phyloP scores from a whole-genome alignment of 129 eudicot genomes.

The Lactuca saligna region DNA sequence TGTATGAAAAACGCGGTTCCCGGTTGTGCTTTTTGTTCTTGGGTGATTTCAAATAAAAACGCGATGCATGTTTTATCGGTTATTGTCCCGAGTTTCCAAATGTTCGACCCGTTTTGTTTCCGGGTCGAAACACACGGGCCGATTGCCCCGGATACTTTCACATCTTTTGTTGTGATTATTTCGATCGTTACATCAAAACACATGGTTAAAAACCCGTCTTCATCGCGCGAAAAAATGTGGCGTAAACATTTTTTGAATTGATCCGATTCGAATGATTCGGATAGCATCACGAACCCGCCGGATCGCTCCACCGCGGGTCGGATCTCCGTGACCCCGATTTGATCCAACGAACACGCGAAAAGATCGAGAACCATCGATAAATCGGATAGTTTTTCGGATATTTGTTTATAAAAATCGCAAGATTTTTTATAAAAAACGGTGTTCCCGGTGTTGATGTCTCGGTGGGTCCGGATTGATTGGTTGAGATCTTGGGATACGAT shows the following conservation, averaged over 20 bases:
- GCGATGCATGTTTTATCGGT: conserved; percentile 78
- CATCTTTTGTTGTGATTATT: conserved; percentile 78
- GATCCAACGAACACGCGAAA: conserved; percentile 94
- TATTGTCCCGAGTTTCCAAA: conserved; percentile 80
- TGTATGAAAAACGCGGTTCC: conserved; percentile 82
- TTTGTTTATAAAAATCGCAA: conserved; percentile 56
- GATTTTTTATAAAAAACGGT: conserved; percentile 55
- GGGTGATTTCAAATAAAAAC: conserved; percentile 74
- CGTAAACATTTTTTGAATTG: conserved; percentile 78
- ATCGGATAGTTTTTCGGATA: conserved; percentile 56
- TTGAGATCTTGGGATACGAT: conserved; percentile 58
- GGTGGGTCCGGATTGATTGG: conserved; percentile 73
- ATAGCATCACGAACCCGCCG: conserved; percentile 81
- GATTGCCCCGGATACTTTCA: conserved; percentile 82
- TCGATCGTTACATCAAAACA: conserved; percentile 83
- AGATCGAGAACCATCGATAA: conserved; percentile 82
- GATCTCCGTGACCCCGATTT: conserved; percentile 91
- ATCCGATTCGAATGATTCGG: conserved; percentile 82
- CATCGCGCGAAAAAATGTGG: conserved; percentile 59
- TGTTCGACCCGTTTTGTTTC: conserved; percentile 51
- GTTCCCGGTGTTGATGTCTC: conserved; percentile 57
- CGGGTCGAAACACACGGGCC: conserved; percentile 80
- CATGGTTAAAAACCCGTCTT: conserved; percentile 73
- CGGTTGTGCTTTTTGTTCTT: conserved; percentile 62
- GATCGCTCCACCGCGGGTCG: conserved; percentile 73